Percentiles rank a stretch among this genome's conserved stretches.
phyloP scores from a whole-genome alignment of 441 rosid species.

The Omphalea diandra region DNA sequence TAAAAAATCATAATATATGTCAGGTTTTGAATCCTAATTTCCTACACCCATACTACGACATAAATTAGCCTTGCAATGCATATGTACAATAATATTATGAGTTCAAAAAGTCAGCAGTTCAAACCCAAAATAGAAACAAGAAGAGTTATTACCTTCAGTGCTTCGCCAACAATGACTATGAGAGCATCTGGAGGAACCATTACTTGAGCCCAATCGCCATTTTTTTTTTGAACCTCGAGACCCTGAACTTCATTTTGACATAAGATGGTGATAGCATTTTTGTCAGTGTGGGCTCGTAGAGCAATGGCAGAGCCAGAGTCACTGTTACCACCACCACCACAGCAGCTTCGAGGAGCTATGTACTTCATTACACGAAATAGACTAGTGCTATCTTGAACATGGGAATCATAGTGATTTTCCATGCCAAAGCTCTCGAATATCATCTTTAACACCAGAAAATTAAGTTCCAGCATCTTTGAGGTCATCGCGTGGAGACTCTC shows the following conservation, averaged over 20 bases:
- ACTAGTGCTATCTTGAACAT: slow-evolving; percentile 26
- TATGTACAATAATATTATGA: no score
- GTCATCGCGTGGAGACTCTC: slow-evolving; percentile 29
- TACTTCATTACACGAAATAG: slow-evolving; percentile 42
- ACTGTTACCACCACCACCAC: not conserved
- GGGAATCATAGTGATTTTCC: slow-evolving; percentile 27
- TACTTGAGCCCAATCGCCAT: slow-evolving; percentile 32
- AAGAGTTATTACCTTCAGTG: slow-evolving; percentile 39
- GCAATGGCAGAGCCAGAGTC: slow-evolving; percentile 20
- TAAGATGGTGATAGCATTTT: slow-evolving; percentile 36
- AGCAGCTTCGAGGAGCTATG: slow-evolving; percentile 19
- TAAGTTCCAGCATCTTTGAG: slow-evolving; percentile 41
- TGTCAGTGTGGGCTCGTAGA: slow-evolving; percentile 42
- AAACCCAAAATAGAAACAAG: no score
- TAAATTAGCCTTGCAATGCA: no score
- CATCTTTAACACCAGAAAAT: slow-evolving; percentile 34
- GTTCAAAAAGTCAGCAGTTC: no score
- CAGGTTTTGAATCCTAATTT: no score
- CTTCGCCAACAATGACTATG: slow-evolving; percentile 40
- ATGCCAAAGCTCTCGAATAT: slow-evolving; percentile 42
- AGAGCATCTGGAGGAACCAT: slow-evolving; percentile 34
- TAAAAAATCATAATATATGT: no score
- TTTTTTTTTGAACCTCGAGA: slow-evolving; percentile 32
- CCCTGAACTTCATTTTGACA: slow-evolving; percentile 44
- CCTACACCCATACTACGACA: no score